Conservation (phyloP, 2,329 filamentous ascomycete genomes). For the Scedosporium apiospermum region DNA sequence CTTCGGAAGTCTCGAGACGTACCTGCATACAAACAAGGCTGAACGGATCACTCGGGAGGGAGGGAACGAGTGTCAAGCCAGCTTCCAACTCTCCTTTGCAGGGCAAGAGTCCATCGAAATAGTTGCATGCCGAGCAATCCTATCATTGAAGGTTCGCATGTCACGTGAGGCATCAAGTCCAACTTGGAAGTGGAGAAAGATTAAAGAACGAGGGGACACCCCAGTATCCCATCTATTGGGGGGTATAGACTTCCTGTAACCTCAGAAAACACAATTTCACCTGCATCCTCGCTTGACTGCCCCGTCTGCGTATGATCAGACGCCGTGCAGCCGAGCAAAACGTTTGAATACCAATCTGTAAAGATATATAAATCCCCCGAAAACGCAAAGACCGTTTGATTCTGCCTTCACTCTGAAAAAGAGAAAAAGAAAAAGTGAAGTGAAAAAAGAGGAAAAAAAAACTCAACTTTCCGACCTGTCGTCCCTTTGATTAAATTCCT, state of each 20-base stretch:
- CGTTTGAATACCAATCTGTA: background rate
- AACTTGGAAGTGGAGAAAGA: background rate
- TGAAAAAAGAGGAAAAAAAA: background rate
- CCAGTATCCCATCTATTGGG: background rate
- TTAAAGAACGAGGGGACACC: background rate
- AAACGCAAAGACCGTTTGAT: conserved; percentile 1
- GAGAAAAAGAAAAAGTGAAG: background rate
- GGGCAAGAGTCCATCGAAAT: too few relatives aligned
- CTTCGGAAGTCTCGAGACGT: too few relatives aligned
- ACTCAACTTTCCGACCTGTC: background rate
- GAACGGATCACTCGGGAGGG: too few relatives aligned
- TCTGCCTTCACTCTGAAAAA: background rate
- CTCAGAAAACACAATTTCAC: background rate
- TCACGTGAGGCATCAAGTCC: background rate
- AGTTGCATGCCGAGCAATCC: too few relatives aligned
- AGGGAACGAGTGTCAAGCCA: too few relatives aligned
- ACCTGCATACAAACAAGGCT: too few relatives aligned
- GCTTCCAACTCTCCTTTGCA: too few relatives aligned
- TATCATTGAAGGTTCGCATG: too few relatives aligned
- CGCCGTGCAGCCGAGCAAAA: background rate
- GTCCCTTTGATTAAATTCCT: conserved; percentile 1
- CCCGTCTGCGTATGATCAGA: background rate
- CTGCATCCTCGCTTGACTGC: background rate
- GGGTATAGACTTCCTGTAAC: background rate
- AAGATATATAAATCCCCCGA: background rate